Evolutionary conservation across 495 filamentous ascomycete species (phyloP), one percentile per base, ranked within the genome.

Genomic region (Annulohypoxylon bovei): DNA sequence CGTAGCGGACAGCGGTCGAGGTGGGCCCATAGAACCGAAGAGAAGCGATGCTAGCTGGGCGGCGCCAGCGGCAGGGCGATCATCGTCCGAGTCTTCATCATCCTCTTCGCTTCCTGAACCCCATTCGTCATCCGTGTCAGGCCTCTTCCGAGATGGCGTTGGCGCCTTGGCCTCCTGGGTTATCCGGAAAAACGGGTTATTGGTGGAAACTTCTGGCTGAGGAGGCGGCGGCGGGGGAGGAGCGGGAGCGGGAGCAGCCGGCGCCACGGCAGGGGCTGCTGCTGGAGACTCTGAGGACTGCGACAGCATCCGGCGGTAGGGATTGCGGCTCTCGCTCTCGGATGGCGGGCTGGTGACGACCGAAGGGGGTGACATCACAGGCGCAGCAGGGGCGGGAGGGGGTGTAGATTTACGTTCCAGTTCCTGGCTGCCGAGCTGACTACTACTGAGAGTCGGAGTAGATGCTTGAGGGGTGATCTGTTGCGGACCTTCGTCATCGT

Each of bases 151-250:
- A 64, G 80, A 81, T 50, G 76, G 68, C 11, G 75, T 74, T 14
- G 59, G 68, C 6, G 69, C 75, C 18, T 81, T 76, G 28, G 81
- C 77, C 64, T 90, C 81, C 66, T 89, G 90, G 12, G 90, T 86
- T 49, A 97, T 83, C 49, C 94, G 92, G 79, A 95, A 93, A 88
- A 99, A 99, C n/a, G 95, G 95, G 73, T 99, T 99, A 73, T 99
- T 99, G 33, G 91, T 96, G 22, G 93, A 93, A 37, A 87, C 81
- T 53, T 89, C 87, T 7, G 80, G 64, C 55, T 79, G 80, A 44
- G 83, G 75, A 35, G 83, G 75, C 8, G 82, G 78, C 16, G 75
- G 78, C 27, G 83, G 77, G 18, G 82, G 75, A 18, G 84, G 78
- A 39, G 79, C 64, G 11, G 78, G 72, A 16, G 82, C 76, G 11